These are phyloP conservation scores for Suhomyces yuchorum DNA, from an alignment of 1,139 yeast genomes.

Conservation along the genomic window DNA sequence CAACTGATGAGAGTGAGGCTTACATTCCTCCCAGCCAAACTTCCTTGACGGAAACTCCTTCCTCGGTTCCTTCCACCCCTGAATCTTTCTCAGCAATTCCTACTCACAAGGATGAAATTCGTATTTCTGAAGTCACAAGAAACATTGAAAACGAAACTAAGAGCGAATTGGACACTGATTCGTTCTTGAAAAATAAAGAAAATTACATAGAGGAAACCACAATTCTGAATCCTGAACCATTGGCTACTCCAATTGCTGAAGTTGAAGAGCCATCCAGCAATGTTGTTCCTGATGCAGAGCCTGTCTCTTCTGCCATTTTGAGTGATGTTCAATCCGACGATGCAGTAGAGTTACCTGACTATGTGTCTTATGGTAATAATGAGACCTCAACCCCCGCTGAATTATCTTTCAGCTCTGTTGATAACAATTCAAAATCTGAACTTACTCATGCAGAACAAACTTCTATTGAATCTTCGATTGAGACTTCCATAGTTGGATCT, in stretches of 20 bases:
- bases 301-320: neutral
- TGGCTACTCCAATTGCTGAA: constrained; percentile 5
- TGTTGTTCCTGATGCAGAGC: neutral
- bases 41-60: neutral
- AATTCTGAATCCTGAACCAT: constrained; percentile 4
- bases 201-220: constrained; percentile 18
- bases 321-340: neutral
- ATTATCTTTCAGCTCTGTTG: neutral
- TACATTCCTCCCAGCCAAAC: constrained; percentile 3
- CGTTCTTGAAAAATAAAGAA: constrained; percentile 20
- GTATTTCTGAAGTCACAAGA: constrained; percentile 23
- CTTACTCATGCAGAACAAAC: neutral
- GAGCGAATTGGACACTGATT: constrained; percentile 21
- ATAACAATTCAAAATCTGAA: neutral
- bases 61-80: constrained; percentile 5
- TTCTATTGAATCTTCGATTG: neutral
- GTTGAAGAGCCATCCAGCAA: neutral
- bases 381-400: neutral
- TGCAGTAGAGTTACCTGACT: neutral
- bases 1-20: constrained; percentile 8
- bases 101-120: constrained; percentile 12
- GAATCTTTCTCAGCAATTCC: constrained; percentile 7
- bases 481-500: neutral
- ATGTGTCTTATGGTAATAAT: neutral
- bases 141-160: constrained; percentile 21